Evolutionary conservation across 352 stramenopile species (phyloP).

Genomic region (Pythium brassicae): DNA sequence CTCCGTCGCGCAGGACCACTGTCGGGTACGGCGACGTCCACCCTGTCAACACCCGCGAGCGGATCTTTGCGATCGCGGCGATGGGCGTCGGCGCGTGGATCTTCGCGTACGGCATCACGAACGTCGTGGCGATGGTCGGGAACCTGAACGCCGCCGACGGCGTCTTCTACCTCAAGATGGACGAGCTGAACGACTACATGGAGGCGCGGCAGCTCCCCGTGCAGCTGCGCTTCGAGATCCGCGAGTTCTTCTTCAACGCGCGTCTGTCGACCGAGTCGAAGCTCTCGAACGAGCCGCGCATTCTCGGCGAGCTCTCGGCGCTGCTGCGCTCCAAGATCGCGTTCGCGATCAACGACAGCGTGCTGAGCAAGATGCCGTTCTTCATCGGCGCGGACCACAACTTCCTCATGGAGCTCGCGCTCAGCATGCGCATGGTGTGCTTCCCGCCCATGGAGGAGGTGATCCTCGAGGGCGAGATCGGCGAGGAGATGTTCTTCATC

Average conservation of each 20-base stretch:
- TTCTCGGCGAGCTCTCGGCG: slow-evolving; percentile 60
- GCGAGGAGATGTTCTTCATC: slow-evolving; percentile 74
- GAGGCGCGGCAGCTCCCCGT: slow-evolving; percentile 57
- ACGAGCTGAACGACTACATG: slow-evolving; percentile 84
- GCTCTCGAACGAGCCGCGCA: slow-evolving; percentile 54
- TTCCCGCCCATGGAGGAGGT: slow-evolving; percentile 60
- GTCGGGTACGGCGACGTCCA: slow-evolving; percentile 57
- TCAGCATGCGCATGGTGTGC: slow-evolving; percentile 78
- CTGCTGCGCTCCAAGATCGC: slow-evolving; percentile 76
- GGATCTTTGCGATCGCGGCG: slow-evolving; percentile 63
- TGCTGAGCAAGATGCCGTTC: slow-evolving; percentile 74
- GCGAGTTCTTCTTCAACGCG: slow-evolving; percentile 76
- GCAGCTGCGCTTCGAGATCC: slow-evolving; percentile 68
- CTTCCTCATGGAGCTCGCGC: slow-evolving; percentile 72
- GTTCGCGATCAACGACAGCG: slow-evolving; percentile 71
- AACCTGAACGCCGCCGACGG: slow-evolving; percentile 65
- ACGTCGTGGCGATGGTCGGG: slow-evolving; percentile 71
- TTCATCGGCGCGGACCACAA: slow-evolving; percentile 70
- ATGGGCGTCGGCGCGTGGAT: slow-evolving; percentile 70
- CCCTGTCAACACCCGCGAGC: slow-evolving; percentile 42
- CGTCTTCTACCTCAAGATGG: slow-evolving; percentile 61
- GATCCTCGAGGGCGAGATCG: slow-evolving; percentile 66
- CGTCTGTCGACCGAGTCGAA: slow-evolving; percentile 61
- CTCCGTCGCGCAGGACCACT: slow-evolving; percentile 42
- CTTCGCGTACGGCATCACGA: slow-evolving; percentile 80